phyloP scores from a whole-genome alignment of 1,284 basidiomycete species.

The Entoloma clypeatum region DNA sequence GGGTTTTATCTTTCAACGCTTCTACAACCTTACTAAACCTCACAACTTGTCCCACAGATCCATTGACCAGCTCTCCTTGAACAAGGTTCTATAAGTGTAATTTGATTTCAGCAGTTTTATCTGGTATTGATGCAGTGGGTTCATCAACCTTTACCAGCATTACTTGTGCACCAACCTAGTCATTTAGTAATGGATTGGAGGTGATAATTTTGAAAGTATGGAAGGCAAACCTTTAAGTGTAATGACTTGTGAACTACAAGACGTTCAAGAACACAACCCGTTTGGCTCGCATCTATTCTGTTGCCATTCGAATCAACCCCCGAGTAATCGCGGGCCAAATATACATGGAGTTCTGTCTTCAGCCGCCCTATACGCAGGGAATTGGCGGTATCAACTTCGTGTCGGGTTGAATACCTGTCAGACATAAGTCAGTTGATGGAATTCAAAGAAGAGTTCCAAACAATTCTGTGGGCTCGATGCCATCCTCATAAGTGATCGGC shows the following conservation, averaged over 20 bases:
- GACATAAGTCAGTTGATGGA: slow-evolving; percentile 7
- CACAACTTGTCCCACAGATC: slow-evolving; percentile 72
- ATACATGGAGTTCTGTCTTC: slow-evolving; percentile 32
- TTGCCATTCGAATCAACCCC: slow-evolving; percentile 33
- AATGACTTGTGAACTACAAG: slow-evolving; percentile 33
- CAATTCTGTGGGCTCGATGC: slow-evolving; percentile 80
- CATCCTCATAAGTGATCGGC: slow-evolving; percentile 59
- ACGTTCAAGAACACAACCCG: slow-evolving; percentile 32
- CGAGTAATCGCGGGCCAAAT: slow-evolving; percentile 30
- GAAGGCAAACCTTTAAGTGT: slow-evolving; percentile 29
- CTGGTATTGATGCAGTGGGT: not conserved
- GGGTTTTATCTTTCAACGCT: slow-evolving; percentile 26
- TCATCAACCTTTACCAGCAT: slow-evolving; percentile 61
- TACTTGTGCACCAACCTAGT: slow-evolving; percentile 56
- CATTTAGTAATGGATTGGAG: not conserved
- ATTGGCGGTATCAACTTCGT: slow-evolving; percentile 83
- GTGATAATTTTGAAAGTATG: not conserved
- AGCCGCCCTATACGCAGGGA: slow-evolving; percentile 52
- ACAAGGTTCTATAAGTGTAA: slow-evolving; percentile 40
- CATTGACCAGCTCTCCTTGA: slow-evolving; percentile 83
- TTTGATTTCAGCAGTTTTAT: slow-evolving; percentile 2
- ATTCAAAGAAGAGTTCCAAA: slow-evolving; percentile 30
- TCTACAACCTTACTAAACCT: slow-evolving; percentile 46
- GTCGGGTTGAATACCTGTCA: slow-evolving; percentile 69
- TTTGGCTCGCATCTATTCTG: slow-evolving; percentile 21